Base-by-base conservation (phyloP, 805 yeast species). In the Candida khao-thaluensis region DNA sequence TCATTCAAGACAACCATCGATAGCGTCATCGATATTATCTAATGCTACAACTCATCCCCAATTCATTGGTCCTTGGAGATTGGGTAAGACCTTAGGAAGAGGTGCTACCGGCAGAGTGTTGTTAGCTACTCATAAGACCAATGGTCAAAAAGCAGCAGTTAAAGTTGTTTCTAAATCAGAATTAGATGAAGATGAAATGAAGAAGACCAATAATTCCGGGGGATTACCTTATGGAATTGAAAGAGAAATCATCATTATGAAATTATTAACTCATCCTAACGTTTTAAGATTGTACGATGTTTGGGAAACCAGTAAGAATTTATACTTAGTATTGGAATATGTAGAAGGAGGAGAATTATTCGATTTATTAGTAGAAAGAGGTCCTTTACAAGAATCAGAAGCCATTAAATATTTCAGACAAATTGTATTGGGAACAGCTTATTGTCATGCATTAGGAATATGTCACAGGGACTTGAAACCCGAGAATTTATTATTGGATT, bases 221-320 rank as follows among this genome's bases (percentile, higher is more conserved):
- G 87, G 88, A 1, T 72, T 85, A 42, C 95, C 96, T 2, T 89
- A 91, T 59, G 99, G 99, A 27, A 91, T 93, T 31, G 99, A 93
- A 64, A 77, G 98, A 49, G 99, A 93, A 59, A 95, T 93, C 47
- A 90, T 93, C 52, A 93, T 93, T 51, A 93, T 91, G 99, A 93
- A 93, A 64, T 72, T 93, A 29, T 78, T 93, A 32, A 86, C 93
- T 44, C 98, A 93, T 61, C 88, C 95, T 9, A 91, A 93, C 55
- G 93, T 93, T 17, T 81, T 93, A 77, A 85, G 93, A 17, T 70
- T 93, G 27, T 93, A 89, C 58, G 99, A 93, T 57, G 99, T 93
- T 17, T 93, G 98, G 98, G 99, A 93, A 62, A 91, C 95, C 49
- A 82, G 88, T 49, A 88, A 87, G 55, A 96, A 91, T 44, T 71